phyloP scores from a whole-genome alignment of 192 early-diverging fungal genomes.

The Coemansia guatemalensis region DNA sequence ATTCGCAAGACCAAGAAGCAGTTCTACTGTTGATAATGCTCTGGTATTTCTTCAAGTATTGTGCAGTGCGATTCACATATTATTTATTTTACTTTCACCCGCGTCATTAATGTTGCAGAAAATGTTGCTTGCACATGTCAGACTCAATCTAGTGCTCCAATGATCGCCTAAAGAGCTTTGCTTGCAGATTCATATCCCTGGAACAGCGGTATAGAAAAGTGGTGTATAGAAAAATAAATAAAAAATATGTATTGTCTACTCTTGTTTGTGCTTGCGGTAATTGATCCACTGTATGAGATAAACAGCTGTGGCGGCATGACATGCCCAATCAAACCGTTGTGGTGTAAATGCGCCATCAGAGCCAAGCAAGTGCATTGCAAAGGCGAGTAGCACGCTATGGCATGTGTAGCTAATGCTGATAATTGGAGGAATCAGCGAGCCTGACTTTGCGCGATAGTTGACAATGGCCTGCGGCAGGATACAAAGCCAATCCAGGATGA shows the following conservation, averaged over 20 bases:
- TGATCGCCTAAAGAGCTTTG: too few relatives aligned
- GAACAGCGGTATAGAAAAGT: too few relatives aligned
- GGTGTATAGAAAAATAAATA: too few relatives aligned
- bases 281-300: not conserved
- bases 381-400: not conserved
- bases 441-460: not conserved
- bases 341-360: not conserved
- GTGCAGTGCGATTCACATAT: too few relatives aligned
- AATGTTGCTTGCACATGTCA: too few relatives aligned
- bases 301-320: not conserved
- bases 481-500: not conserved
- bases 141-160: not conserved
- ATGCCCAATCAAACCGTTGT: not conserved
- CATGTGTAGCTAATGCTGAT: not conserved
- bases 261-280: conserved; percentile 2
- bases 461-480: not conserved
- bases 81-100: too few relatives aligned
- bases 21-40: not conserved
- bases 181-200: too few relatives aligned
- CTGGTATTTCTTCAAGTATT: not conserved
- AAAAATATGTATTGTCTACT: not conserved
- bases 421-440: not conserved
- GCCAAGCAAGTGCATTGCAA: not conserved
- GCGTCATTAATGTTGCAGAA: too few relatives aligned
- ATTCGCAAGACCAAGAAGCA: not conserved